Conservation (phyloP, 371 early-diverging fungal species). For the Nematocida ironsii region DNA sequence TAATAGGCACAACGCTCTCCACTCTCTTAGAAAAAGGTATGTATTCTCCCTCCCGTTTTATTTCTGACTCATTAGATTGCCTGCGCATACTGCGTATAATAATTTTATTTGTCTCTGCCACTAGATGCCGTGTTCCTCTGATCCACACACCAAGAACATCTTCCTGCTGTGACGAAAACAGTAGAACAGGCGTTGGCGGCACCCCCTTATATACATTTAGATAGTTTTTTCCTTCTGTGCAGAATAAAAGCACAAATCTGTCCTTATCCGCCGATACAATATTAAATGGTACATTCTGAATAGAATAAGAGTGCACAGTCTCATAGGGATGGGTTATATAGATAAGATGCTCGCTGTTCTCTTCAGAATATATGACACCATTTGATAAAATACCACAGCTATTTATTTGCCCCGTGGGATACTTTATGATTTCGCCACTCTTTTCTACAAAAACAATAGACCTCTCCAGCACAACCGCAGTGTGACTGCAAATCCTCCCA, state of each 20-base stretch:
- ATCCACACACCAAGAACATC: not conserved
- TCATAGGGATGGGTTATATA: constrained; percentile 45
- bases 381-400: constrained; percentile 1
- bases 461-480: constrained; percentile 25
- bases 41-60: not conserved
- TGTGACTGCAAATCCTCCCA: not conserved
- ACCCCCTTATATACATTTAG: not conserved
- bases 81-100: not conserved
- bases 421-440: constrained; percentile 32
- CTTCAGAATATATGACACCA: constrained; percentile 31
- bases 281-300: not conserved
- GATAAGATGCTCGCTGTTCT: not conserved
- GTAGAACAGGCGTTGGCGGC: not conserved
- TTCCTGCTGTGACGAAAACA: not conserved
- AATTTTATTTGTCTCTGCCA: not conserved
- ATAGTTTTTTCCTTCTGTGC: not conserved
- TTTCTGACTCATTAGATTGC: not conserved
- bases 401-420: constrained; percentile 16
- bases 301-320: not conserved
- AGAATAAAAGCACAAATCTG: not conserved
- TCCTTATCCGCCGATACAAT: constrained; percentile 22
- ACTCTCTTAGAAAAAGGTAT: not conserved
- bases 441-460: constrained; percentile 43
- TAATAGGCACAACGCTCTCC: constrained; percentile 3
- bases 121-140: not conserved